These are phyloP conservation scores for Phytophthora capsici DNA, from an alignment of 352 stramenopile species.

Conservation along the genomic window DNA sequence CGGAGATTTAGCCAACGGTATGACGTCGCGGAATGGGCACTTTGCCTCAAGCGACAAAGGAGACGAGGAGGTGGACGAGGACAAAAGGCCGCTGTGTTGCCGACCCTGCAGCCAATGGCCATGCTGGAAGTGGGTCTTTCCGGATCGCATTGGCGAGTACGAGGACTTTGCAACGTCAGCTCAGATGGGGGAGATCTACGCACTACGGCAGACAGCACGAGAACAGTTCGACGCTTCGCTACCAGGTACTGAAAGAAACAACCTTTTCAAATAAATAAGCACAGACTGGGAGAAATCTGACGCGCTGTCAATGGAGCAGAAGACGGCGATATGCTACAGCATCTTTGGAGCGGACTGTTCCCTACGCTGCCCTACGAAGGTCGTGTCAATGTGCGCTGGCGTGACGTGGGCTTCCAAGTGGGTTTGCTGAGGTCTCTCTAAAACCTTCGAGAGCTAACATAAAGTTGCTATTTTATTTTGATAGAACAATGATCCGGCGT, in stretches of 20 bases:
- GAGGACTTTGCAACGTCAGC: constrained; percentile 70
- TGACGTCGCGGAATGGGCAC: constrained; percentile 20
- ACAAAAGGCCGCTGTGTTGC: constrained; percentile 24
- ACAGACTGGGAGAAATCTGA: constrained; percentile 5
- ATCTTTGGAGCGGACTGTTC: constrained; percentile 73
- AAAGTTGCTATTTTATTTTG: constrained; percentile 1
- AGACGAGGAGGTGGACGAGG: constrained; percentile 28
- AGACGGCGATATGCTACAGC: constrained; percentile 65
- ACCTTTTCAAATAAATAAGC: not conserved
- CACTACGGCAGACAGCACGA: constrained; percentile 59
- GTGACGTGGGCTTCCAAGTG: constrained; percentile 75
- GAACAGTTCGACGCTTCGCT: constrained; percentile 61
- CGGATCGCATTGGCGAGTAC: constrained; percentile 60
- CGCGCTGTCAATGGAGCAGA: constrained; percentile 33
- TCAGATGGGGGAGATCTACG: constrained; percentile 70
- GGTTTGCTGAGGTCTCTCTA: not conserved
- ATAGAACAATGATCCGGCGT: constrained; percentile 68
- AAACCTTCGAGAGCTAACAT: not conserved
- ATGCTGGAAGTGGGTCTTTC: constrained; percentile 74
- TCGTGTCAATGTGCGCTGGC: constrained; percentile 65
- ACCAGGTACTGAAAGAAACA: constrained; percentile 33
- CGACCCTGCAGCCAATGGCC: constrained; percentile 47
- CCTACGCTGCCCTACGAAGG: constrained; percentile 71
- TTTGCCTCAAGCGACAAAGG: constrained; percentile 27
- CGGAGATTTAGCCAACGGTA: constrained; percentile 9